Evolutionary conservation across 129 eudicot species (phyloP), one percentile per base, ranked within the genome.

Genomic region (Deinandra increscens): DNA sequence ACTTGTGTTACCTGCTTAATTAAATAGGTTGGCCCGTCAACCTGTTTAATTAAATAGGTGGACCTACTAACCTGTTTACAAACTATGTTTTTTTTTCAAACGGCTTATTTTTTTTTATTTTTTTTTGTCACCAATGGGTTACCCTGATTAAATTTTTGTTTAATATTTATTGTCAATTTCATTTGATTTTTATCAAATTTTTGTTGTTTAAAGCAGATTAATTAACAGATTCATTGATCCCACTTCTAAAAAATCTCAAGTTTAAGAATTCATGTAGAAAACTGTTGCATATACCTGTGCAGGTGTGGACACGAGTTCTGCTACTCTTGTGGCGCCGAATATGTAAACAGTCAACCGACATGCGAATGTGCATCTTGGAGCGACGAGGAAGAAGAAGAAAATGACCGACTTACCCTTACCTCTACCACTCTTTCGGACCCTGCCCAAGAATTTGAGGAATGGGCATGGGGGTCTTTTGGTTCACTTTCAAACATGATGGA

Each of bases 221-320:
- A n/a, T n/a, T n/a, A n/a, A n/a, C n/a, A n/a, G n/a, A n/a, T n/a
- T n/a, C n/a, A n/a, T n/a, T n/a, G n/a, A 10, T 53, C 59, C 31
- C 31, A 26, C 31, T 1, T 26, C 31, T 26, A 26, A 26, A 26
- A 26, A 26, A 26, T 26, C 31, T 26, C 31, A 26, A 1, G 31
- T 3, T 26, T 3, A 26, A 26, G 31, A 26, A 26, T 26, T 26
- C 31, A 26, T 26, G 3, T 26, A 44, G 29, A 66, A 20, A 69
- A 54, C 60, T 54, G 34, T 34, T 54, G 60, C 39, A n/a, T 22
- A 29, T 17, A 6, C 39, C 26, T 55, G 7, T 69, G 41, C 83
- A 90, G 97, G 91, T 87, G 91, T 60, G 91, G 91, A 50, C 87
- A 90, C 13, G 91, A 90, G 82, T 90, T 90, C 79, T 90, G 97